These are phyloP conservation scores for Truncatella angustata DNA, from an alignment of 2,329 filamentous ascomycete species.

Conservation along the genomic window DNA sequence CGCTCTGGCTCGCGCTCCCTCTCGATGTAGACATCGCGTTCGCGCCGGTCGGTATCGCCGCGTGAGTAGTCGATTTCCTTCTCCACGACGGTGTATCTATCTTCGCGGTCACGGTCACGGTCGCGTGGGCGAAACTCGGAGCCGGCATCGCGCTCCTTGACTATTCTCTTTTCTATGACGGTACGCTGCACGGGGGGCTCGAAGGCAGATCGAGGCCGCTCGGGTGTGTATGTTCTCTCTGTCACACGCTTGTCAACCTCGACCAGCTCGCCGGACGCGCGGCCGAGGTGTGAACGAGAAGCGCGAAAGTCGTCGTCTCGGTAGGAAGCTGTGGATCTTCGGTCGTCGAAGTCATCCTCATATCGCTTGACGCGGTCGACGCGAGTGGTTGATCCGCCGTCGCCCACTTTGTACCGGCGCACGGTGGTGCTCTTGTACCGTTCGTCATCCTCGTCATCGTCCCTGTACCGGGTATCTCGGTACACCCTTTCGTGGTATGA, in stretches of 20 bases:
- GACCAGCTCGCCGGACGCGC: constrained; percentile 38
- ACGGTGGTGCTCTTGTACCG: constrained; percentile 28
- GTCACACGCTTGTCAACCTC: constrained; percentile 43
- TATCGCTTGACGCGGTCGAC: constrained; percentile 32
- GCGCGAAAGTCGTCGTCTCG: constrained; percentile 12
- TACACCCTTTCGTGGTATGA: constrained; percentile 15
- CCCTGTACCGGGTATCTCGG: constrained; percentile 12
- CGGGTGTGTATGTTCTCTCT: constrained; percentile 40
- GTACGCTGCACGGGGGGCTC: constrained; percentile 34
- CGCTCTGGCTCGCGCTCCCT: constrained; percentile 20
- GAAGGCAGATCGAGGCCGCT: constrained; percentile 51
- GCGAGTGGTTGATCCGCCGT: constrained; percentile 13
- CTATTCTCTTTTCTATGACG: constrained; percentile 30
- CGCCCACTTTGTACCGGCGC: constrained; percentile 29
- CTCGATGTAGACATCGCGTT: constrained; percentile 11
- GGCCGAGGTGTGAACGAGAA: constrained; percentile 27
- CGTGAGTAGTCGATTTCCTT: neutral
- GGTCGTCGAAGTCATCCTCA: constrained; percentile 44
- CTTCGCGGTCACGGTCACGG: constrained; percentile 31
- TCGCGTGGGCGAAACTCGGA: constrained; percentile 16
- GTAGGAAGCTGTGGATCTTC: constrained; percentile 40
- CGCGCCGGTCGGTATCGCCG: constrained; percentile 4
- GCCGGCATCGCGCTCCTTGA: constrained; percentile 25
- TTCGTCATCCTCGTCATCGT: constrained; percentile 23
- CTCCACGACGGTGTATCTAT: constrained; percentile 21